Evolutionary conservation across 306 rosid species (phyloP), one percentile per base, ranked within the genome.

Genomic region (Dalbergia cultrata): DNA sequence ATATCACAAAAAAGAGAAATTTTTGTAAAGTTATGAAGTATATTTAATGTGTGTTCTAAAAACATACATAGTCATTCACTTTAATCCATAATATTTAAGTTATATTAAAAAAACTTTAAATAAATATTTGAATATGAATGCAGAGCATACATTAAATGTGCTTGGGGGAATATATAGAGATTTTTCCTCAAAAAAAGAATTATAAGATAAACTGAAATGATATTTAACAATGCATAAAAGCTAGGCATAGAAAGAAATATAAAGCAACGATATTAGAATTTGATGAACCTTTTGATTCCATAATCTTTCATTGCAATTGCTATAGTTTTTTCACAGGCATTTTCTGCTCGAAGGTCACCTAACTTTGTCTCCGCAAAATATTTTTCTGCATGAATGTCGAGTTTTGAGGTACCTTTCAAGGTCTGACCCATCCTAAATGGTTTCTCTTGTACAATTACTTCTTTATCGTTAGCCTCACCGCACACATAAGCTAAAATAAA

Each of bases 401-500:
- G 74, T 19, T 34, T 77, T 16, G 62, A 34, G 7, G 33, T 43
- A 8, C 35, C 61, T 13, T 74, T 57, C 5, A 75, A 26, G 16
- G 70, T 65, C 35, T 74, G 70, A 53, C 75, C 82, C 90, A 75
- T 84, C 47, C 52, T 57, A 56, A 75, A 84, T 9, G 88, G 67
- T 26, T 74, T 70, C 67, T 85, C 87, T 58, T 1, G 26, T 1
- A 72, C 0, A 56, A 78, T 67, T 13, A 0, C 9, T 47, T 49
- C 37, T 47, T 3, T 80, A 19, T 83, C 75, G 6, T 7, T 61
- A 37, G 33, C 56, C 62, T 85, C 79, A 7, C 89, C 83, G 7
- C 89, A 86, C 9, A 84, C 87, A 62, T 85, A 89, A 8, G 93
- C 93, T 89, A 58, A 3, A 71, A 63, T 53, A 43, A 43, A 43